Base-by-base conservation (phyloP, 164 flowering plant genomes). In the Akebia trifoliata region DNA sequence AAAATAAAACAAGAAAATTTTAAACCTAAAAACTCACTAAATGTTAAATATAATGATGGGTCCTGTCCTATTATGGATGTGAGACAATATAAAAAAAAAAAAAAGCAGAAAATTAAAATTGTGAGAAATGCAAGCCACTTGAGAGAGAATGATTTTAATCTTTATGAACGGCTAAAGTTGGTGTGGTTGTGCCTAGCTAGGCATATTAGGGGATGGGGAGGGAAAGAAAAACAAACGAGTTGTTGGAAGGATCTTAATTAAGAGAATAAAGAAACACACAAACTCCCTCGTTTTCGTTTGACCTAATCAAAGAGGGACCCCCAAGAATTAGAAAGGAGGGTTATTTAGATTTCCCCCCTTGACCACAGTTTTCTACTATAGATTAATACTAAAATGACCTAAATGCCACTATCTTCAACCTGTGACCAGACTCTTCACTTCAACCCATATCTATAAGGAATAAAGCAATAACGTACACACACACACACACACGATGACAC, bases 161-260 rank as follows among this genome's bases (percentile, higher is more conserved):
- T 61, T 46, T 44, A 38, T 36, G 62, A 36, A 62, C 54, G 59
- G 66, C 58, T 25, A 31, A 18, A 45, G 39, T 35, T 62, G 38
- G 46, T 45, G 54, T 48, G 62, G 62, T 12, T 31, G 53, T 31
- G n/a, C 21, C 43, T 47, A 46, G 14, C 29, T 53, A 53, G 22
- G 5, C 47, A 32, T 51, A 2, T 43, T 61, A 32, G 51, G n/a
- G 5, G 21, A 42, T 18, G 32, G 25, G 4, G 42, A 34, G 54
- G 29, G 7, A 8, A 39, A 61, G 36, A 20, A 24, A 30, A 39
- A 31, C 14, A 50, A 20, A 39, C 3, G 21, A 7, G 15, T 24
- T 42, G 37, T 52, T 30, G 56, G 45, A 38, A 39, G 57, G 49
- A 60, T 60, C 49, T 54, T 20, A 34, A 34, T 21, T n/a, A 50